These are phyloP conservation scores for Diaporthe velutina DNA, from an alignment of 2,329 filamentous ascomycete genomes.

Conservation along the genomic window DNA sequence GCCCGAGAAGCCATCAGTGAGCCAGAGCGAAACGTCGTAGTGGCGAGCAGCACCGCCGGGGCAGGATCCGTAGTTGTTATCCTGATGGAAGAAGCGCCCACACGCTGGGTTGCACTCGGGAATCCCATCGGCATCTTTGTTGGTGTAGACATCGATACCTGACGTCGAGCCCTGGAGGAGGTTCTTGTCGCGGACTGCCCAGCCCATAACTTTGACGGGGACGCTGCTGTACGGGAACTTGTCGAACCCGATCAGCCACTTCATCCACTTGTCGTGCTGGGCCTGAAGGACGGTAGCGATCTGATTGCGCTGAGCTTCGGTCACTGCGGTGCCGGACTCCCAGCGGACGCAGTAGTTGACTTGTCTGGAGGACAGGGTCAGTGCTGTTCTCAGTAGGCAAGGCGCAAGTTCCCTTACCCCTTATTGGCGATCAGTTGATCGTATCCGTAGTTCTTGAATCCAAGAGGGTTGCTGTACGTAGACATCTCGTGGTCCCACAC, in stretches of 20 bases:
- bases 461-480: slow-evolving; percentile 11
- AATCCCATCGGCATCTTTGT: slow-evolving; percentile 53
- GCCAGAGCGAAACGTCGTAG: slow-evolving; percentile 61
- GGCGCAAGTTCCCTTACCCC: background rate
- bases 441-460: slow-evolving; percentile 15
- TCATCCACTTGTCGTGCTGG: slow-evolving; percentile 22
- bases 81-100: slow-evolving; percentile 59
- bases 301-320: slow-evolving; percentile 53
- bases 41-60: slow-evolving; percentile 53
- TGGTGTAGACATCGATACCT: slow-evolving; percentile 57
- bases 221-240: slow-evolving; percentile 19
- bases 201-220: slow-evolving; percentile 9
- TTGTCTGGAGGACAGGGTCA: background rate
- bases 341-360: slow-evolving; percentile 59
- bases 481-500: slow-evolving; percentile 16
- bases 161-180: slow-evolving; percentile 24
- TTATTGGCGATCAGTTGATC: slow-evolving; percentile 14
- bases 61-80: slow-evolving; percentile 56
- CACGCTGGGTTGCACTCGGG: slow-evolving; percentile 57
- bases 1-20: slow-evolving; percentile 59
- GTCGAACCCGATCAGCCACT: slow-evolving; percentile 21
- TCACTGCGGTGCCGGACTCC: slow-evolving; percentile 54
- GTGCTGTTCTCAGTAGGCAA: background rate
- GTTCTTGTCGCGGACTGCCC: slow-evolving; percentile 12
- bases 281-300: slow-evolving; percentile 47